Evolutionary conservation across 129 eudicot genomes (phyloP).

Genomic region (Erigeron canadensis): DNA sequence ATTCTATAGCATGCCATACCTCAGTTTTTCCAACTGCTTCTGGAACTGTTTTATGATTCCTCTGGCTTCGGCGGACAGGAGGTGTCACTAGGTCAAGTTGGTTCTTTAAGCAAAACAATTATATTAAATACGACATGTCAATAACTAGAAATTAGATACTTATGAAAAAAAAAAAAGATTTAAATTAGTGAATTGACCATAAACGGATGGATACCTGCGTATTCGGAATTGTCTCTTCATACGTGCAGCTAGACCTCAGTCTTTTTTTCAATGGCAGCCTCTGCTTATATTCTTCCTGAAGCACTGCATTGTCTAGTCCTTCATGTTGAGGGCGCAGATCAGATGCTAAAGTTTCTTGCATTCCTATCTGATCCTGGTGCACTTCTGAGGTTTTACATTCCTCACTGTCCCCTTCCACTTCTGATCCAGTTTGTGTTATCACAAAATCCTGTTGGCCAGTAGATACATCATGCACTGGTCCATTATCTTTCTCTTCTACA

Average conservation of each 20-base stretch:
- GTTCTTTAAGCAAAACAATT: constrained; percentile 23
- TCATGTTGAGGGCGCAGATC: constrained; percentile 14
- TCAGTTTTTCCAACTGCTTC: constrained; percentile 23
- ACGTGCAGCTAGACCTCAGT: constrained; percentile 31
- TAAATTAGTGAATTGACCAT: neutral
- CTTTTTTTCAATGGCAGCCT: constrained; percentile 24
- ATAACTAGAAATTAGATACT: neutral
- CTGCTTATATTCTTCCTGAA: constrained; percentile 20
- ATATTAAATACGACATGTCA: neutral
- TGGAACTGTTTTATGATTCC: constrained; percentile 32
- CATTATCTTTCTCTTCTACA: constrained; percentile 13
- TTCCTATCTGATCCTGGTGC: neutral
- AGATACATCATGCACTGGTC: neutral
- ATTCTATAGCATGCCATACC: constrained; percentile 24
- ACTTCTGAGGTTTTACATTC: constrained; percentile 1
- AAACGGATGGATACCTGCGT: constrained; percentile 23
- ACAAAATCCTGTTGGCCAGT: neutral
- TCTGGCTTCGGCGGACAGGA: constrained; percentile 34
- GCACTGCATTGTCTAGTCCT: neutral
- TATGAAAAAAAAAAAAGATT: neutral
- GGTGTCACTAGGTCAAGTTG: constrained; percentile 27
- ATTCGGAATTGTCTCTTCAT: constrained; percentile 23
- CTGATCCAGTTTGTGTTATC: neutral
- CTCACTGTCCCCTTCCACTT: constrained; percentile 12
- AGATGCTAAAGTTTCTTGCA: constrained; percentile 8